Evolutionary conservation across 495 filamentous ascomycete species (phyloP).

Genomic region (Penicillium tannophilum): DNA sequence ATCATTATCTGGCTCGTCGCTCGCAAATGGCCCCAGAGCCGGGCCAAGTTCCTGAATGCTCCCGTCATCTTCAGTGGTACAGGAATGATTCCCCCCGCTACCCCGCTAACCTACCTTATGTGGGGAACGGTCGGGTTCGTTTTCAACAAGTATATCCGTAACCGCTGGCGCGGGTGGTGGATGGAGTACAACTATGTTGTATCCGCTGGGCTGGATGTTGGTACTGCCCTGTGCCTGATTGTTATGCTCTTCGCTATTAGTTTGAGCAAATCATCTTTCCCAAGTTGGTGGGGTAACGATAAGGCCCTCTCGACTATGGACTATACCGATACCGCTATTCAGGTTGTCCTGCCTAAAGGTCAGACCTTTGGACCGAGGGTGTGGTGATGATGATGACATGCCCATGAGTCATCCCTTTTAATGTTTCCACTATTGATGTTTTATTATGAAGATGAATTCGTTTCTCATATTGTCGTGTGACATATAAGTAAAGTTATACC

Average conservation of each 20-base stretch:
- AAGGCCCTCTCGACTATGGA: slow-evolving; percentile 51
- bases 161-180: slow-evolving; percentile 71
- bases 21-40: slow-evolving; percentile 41
- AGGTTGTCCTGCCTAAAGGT: slow-evolving; percentile 38
- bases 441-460: no score
- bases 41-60: slow-evolving; percentile 45
- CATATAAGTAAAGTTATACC: no score
- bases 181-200: slow-evolving; percentile 63
- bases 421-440: no score
- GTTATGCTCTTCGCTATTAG: slow-evolving; percentile 71
- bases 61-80: slow-evolving; percentile 55
- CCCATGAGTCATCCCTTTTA: no score
- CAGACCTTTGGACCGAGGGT: slow-evolving; percentile 61
- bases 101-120: slow-evolving; percentile 55
- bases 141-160: slow-evolving; percentile 67
- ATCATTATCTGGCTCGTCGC: slow-evolving; percentile 48
- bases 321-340: slow-evolving; percentile 40
- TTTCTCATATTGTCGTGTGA: no score
- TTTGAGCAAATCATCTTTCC: slow-evolving; percentile 51
- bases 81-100: slow-evolving; percentile 52
- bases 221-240: slow-evolving; percentile 65
- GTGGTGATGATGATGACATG: no score
- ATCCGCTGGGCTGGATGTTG: slow-evolving; percentile 70
- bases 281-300: slow-evolving; percentile 68
- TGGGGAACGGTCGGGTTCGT: slow-evolving; percentile 67